These are phyloP conservation scores for Phycomyces blakesleeanus DNA, from an alignment of 192 early-diverging fungal genomes.

Conservation along the genomic window DNA sequence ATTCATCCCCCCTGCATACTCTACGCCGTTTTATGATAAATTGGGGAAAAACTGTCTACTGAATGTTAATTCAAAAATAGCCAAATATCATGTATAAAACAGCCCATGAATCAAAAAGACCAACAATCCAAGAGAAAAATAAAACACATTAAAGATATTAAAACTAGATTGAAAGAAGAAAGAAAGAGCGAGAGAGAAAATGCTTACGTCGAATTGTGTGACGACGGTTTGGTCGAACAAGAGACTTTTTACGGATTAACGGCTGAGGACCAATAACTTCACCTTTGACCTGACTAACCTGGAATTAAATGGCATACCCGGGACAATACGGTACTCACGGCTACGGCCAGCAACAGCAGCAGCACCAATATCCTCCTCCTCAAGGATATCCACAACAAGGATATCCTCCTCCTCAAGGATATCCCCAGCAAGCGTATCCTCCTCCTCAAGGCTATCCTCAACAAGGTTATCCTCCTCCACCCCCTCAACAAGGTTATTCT, in stretches of 20 bases:
- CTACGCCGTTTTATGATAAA: no score
- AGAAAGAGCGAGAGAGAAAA: no score
- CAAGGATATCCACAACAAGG: slow-evolving; percentile 1
- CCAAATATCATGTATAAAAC: no score
- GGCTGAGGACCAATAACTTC: background rate
- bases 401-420: background rate
- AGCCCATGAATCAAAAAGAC: no score
- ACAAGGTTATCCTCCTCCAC: slow-evolving; percentile 7
- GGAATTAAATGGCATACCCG: slow-evolving; percentile 19
- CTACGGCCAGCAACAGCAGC: slow-evolving; percentile 15
- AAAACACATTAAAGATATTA: no score
- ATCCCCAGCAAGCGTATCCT: slow-evolving; percentile 7
- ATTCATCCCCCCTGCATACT: no score
- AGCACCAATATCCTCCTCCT: slow-evolving; percentile 2
- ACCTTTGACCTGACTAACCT: background rate
- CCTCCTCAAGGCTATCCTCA: background rate
- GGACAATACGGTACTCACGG: slow-evolving; percentile 25
- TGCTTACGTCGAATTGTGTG: no score
- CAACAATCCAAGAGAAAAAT: no score
- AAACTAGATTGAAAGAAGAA: no score
- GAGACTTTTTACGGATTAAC: background rate
- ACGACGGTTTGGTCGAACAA: no score
- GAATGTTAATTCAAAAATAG: no score
- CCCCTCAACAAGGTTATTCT: background rate
- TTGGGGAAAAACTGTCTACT: no score